These are phyloP conservation scores for Clavariopsis aquatica DNA, from an alignment of 495 filamentous ascomycete species.

Conservation along the genomic window DNA sequence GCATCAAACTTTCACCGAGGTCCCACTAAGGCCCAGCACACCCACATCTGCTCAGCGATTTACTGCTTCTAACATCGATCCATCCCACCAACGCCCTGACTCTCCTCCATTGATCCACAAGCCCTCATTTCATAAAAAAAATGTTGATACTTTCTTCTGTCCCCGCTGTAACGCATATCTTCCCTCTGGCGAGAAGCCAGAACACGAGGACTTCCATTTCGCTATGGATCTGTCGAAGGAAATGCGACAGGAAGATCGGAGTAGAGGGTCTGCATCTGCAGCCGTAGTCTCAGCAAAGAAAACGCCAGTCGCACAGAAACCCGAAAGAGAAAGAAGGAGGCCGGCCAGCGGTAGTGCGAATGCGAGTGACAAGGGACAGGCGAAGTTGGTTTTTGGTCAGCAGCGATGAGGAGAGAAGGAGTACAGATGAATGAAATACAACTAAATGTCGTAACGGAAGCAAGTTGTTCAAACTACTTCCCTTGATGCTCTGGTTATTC, in stretches of 20 bases:
- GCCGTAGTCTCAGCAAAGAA: not conserved
- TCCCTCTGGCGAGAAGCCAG: conserved; percentile 59
- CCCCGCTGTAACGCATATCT: conserved; percentile 63
- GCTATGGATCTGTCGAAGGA: conserved; percentile 82
- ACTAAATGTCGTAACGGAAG: no score
- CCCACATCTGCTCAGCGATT: conserved; percentile 32
- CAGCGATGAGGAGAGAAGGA: not conserved
- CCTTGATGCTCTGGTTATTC: no score
- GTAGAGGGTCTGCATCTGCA: not conserved
- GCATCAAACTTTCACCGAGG: not conserved
- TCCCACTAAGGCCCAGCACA: conserved; percentile 9
- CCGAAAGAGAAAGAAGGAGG: conserved; percentile 32
- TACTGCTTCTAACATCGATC: not conserved
- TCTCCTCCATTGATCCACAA: not conserved
- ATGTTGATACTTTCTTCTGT: conserved; percentile 58
- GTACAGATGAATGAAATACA: no score
- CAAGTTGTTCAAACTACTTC: no score
- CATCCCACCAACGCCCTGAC: not conserved
- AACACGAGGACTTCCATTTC: conserved; percentile 95
- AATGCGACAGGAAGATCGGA: conserved; percentile 63
- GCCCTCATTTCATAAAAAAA: conserved; percentile 44
- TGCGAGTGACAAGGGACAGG: conserved; percentile 42
- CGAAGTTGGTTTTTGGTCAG: conserved; percentile 44
- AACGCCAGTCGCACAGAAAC: conserved; percentile 17
- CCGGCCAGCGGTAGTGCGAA: conserved; percentile 24